These are phyloP conservation scores for Silene coronaria DNA, from an alignment of 179 eudicot genomes.

Conservation along the genomic window DNA sequence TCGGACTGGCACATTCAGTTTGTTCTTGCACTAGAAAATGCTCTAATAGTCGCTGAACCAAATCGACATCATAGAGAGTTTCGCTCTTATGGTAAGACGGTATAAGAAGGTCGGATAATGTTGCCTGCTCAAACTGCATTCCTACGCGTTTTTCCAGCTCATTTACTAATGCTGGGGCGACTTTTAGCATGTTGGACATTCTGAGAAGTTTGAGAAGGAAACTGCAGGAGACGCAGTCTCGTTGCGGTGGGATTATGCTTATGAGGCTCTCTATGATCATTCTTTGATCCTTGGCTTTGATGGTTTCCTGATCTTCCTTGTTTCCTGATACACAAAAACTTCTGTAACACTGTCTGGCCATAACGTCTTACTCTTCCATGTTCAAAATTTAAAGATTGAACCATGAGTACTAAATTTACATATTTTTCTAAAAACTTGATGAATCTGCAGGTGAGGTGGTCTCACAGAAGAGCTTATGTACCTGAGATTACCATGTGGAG, in stretches of 20 bases:
- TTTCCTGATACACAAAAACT: no score
- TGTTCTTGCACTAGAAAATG: conserved; percentile 84
- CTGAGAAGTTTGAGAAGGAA: conserved; percentile 64
- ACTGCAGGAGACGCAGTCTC: conserved; percentile 73
- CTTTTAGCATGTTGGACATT: conserved; percentile 65
- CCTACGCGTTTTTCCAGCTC: conserved; percentile 91
- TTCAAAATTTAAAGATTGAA: no score
- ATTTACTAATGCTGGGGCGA: conserved; percentile 71
- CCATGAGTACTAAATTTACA: no score
- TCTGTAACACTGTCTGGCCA: no score
- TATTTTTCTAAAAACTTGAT: no score
- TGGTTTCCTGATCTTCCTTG: conserved; percentile 39
- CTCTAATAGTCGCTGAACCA: conserved; percentile 78
- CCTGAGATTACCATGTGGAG: conserved; percentile 61
- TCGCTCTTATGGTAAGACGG: conserved; percentile 57
- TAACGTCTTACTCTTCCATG: no score
- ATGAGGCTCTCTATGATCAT: conserved; percentile 86
- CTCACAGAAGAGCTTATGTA: no score
- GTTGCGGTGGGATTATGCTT: conserved; percentile 81
- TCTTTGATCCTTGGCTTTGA: conserved; percentile 61
- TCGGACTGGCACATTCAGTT: conserved; percentile 57
- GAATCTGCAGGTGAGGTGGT: no score
- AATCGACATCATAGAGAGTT: conserved; percentile 68
- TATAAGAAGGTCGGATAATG: conserved; percentile 58
- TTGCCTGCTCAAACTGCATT: conserved; percentile 87